Base-by-base conservation (phyloP, 306 rosid genomes). In the Neltuma alba region DNA sequence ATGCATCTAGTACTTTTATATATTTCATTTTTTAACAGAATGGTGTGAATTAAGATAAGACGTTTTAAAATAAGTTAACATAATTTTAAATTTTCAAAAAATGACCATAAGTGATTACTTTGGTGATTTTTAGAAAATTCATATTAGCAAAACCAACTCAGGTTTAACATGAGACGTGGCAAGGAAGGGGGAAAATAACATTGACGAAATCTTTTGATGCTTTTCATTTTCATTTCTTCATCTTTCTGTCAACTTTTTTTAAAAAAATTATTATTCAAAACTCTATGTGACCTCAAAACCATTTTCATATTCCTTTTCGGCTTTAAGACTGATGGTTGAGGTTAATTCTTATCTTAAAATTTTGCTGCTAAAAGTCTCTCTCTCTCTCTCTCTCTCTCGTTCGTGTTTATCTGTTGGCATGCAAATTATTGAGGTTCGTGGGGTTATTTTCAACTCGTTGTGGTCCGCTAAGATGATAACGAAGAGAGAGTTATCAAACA, bases 381-480 rank as follows among this genome's bases (percentile, higher is more conserved):
- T 64, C 69, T 63, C 69, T 62, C 68, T 34, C 70, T 34, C 42
- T 16, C 45, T 0, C 25, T 2, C 60, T 2, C 25, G 9, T 9
- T 38, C 41, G 36, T 4, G n/a, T 38, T 1, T 1, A 1, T 7
- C 28, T 0, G 3, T 69, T 73, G 85, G 40, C 27, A 42, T 68
- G 60, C 68, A n/a, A 52, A 82, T 79, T 83, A 79, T 86, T 80
- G 79, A 72, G 52, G 54, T 68, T 52, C 48, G 85, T 41, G 73
- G 47, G 64, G 84, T 85, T 86, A 76, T 81, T 83, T 82, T 70
- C 72, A n/a, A 33, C 33, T 80, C 68, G 30, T 66, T 76, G 86
- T 85, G 87, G 86, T 60, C 85, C 88, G 83, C 73, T 82, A 25
- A 82, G 73, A 63, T 76, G 87, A 88, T 84, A 71, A 63, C 28